Percentiles rank a stretch among this genome's conserved stretches.
phyloP scores from a whole-genome alignment of 495 filamentous ascomycete genomes.

The Trichocladium antarcticum region DNA sequence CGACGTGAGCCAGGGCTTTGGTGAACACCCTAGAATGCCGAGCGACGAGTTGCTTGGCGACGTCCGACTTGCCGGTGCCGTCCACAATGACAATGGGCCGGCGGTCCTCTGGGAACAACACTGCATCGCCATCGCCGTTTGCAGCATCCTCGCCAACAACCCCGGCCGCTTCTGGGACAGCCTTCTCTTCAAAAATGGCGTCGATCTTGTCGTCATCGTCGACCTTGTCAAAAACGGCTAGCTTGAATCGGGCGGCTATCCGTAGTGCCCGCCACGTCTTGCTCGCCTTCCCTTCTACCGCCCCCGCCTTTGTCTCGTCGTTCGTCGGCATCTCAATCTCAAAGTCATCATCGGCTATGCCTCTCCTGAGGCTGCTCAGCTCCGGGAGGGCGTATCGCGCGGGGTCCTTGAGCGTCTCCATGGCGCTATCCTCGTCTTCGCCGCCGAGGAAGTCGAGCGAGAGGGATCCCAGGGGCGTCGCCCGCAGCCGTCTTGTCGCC shows the following conservation, averaged over 20 bases:
- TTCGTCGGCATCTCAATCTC: constrained; percentile 70
- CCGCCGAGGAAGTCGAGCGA: constrained; percentile 69
- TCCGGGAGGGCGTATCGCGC: constrained; percentile 37
- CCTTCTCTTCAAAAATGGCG: constrained; percentile 37
- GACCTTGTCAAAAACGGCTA: constrained; percentile 72
- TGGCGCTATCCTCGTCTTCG: constrained; percentile 33
- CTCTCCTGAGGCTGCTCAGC: constrained; percentile 39
- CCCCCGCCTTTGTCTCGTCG: constrained; percentile 55
- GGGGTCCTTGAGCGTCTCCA: constrained; percentile 40
- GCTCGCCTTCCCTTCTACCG: constrained; percentile 61
- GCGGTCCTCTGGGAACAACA: constrained; percentile 31
- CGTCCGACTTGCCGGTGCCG: constrained; percentile 25
- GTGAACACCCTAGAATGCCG: constrained; percentile 34
- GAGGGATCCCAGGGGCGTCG: constrained; percentile 57
- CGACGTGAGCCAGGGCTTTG: constrained; percentile 31
- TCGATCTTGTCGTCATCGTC: constrained; percentile 64
- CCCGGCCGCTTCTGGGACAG: constrained; percentile 15
- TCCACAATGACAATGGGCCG: constrained; percentile 40
- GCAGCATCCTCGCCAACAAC: constrained; percentile 19
- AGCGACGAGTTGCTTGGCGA: constrained; percentile 33
- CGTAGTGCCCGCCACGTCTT: constrained; percentile 82
- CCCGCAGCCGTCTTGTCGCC: constrained; percentile 52
- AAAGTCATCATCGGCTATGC: constrained; percentile 60
- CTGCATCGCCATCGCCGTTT: constrained; percentile 13
- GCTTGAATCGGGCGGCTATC: constrained; percentile 58